Evolutionary conservation across 495 filamentous ascomycete species (phyloP).

Genomic region (Lentithecium fluviatile): DNA sequence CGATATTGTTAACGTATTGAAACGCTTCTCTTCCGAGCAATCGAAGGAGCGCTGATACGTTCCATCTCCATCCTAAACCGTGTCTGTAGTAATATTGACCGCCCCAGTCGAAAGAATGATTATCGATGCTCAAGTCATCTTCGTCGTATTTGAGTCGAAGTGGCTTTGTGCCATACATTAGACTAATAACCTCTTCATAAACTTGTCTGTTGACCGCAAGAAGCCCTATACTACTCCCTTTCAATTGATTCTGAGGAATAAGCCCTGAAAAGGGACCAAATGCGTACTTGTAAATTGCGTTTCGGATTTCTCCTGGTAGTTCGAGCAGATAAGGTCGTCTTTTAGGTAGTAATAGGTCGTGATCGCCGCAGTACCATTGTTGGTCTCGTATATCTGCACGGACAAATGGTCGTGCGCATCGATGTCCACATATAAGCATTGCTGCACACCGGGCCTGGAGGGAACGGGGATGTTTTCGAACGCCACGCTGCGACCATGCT

Average conservation of each 20-base stretch:
- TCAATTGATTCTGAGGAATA: conserved; percentile 7
- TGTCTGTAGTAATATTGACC: conserved; percentile 12
- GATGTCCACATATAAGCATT: conserved; percentile 9
- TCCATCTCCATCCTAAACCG: conserved; percentile 12
- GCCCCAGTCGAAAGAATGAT: conserved; percentile 12
- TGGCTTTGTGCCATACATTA: conserved; percentile 9
- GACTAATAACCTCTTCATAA: conserved; percentile 12
- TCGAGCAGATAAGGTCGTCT: conserved; percentile 6
- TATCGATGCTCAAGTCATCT: conserved; percentile 19
- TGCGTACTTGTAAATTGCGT: conserved; percentile 11
- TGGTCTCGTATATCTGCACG: conserved; percentile 12
- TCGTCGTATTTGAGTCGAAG: conserved; percentile 19
- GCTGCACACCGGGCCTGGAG: conserved; percentile 1
- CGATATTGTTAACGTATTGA: conserved; percentile 22
- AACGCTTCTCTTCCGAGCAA: conserved; percentile 7
- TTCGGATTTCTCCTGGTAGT: conserved; percentile 10
- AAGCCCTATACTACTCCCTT: conserved; percentile 13
- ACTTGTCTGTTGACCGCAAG: conserved; percentile 5
- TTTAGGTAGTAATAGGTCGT: conserved; percentile 13
- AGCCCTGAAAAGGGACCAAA: conserved; percentile 16
- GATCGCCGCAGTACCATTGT: conserved; percentile 15
- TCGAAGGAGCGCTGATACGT: conserved; percentile 11
- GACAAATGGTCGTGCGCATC: conserved; percentile 7
- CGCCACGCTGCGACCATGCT: conserved; percentile 3
- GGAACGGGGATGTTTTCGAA: conserved; percentile 6